phyloP scores from a whole-genome alignment of 164 flowering plant species.

The Macadamia integrifolia region DNA sequence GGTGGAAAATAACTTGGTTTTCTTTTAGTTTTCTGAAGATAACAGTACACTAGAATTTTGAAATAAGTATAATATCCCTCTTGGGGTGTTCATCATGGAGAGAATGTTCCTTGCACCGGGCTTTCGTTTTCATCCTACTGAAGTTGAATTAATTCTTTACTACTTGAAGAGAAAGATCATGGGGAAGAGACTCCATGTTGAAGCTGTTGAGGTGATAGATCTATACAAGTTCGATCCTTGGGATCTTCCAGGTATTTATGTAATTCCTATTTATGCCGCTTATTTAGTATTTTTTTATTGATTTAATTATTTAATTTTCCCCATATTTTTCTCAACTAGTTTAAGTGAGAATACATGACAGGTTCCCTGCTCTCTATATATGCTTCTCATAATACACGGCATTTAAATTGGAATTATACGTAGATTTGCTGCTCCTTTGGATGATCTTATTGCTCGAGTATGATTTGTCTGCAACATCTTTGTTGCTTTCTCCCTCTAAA shows the following conservation, averaged over 20 bases:
- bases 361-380: too few relatives aligned
- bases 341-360: too few relatives aligned
- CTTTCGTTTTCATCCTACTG: constrained; percentile 86
- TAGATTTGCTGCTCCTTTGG: too few relatives aligned
- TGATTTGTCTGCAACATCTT: too few relatives aligned
- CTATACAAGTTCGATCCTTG: constrained; percentile 66
- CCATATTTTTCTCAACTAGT: too few relatives aligned
- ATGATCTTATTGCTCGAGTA: too few relatives aligned
- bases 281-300: too few relatives aligned
- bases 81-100: constrained; percentile 25
- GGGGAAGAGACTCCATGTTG: constrained; percentile 33
- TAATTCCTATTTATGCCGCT: neutral
- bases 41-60: neutral
- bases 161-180: constrained; percentile 62
- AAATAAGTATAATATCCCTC: neutral
- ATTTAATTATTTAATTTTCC: too few relatives aligned
- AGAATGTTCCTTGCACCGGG: constrained; percentile 58
- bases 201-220: constrained; percentile 59
- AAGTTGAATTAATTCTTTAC: constrained; percentile 63
- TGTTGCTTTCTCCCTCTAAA: too few relatives aligned
- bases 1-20: neutral
- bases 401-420: too few relatives aligned
- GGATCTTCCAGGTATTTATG: constrained; percentile 77
- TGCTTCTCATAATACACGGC: too few relatives aligned
- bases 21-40: neutral